These are phyloP conservation scores for Metarhizium humberi DNA, from an alignment of 2,329 filamentous ascomycete species.

Conservation along the genomic window DNA sequence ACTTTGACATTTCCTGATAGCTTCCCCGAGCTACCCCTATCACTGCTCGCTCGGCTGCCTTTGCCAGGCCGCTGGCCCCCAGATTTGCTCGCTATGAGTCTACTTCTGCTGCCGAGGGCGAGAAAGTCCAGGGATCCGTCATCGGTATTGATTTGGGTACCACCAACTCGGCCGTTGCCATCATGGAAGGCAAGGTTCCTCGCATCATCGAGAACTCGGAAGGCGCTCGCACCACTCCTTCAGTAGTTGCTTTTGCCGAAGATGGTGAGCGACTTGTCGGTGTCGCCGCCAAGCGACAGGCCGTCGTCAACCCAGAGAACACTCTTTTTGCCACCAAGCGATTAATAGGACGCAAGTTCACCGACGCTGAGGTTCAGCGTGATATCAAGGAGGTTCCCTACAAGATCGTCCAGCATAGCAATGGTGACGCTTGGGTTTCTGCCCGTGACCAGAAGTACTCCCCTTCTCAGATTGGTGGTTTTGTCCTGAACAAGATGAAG, in stretches of 20 bases:
- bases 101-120: conserved; percentile 37
- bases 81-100: conserved; percentile 73
- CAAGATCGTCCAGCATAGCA: conserved; percentile 96
- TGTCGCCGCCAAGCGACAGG: conserved; percentile 96
- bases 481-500: conserved; percentile 98
- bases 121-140: conserved; percentile 90
- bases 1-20: conserved; percentile 29
- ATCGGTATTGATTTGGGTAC: conserved; percentile 98
- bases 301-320: conserved; percentile 97
- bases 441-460: conserved; percentile 93
- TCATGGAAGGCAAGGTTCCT: conserved; percentile 94
- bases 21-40: conserved; percentile 68
- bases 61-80: conserved; percentile 59
- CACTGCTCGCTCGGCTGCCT: conserved; percentile 56
- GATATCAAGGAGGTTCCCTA: conserved; percentile 97
- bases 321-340: conserved; percentile 98
- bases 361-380: conserved; percentile 84
- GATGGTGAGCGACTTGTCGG: conserved; percentile 94
- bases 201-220: conserved; percentile 98
- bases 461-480: conserved; percentile 95
- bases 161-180: conserved; percentile 92
- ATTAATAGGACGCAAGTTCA: conserved; percentile 97
- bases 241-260: conserved; percentile 90
- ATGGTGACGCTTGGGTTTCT: conserved; percentile 93
- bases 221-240: conserved; percentile 57